A percentile compares a stretch with the other conserved stretches of the same genome.
Conservation (phyloP, 345 rosid species). For the Capsella bursapastoris region DNA sequence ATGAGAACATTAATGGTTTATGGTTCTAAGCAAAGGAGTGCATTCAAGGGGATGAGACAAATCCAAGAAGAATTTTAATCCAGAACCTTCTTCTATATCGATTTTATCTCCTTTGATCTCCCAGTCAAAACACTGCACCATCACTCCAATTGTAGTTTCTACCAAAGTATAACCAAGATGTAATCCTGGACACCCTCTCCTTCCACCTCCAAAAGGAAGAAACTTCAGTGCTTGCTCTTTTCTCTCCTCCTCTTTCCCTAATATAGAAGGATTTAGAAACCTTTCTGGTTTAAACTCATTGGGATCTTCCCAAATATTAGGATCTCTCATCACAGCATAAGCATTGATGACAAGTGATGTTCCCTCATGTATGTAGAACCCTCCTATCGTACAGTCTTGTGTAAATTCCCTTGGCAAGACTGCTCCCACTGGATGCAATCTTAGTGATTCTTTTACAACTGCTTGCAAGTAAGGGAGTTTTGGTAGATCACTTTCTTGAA, state of each 20-base stretch:
- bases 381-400: neutral
- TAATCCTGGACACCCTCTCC: neutral
- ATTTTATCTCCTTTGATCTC: neutral
- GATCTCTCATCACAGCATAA: conserved; percentile 1
- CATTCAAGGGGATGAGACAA: neutral
- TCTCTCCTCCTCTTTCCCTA: neutral
- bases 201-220: neutral
- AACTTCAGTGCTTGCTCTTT: neutral
- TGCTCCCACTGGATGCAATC: neutral
- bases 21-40: neutral
- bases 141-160: neutral
- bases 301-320: neutral
- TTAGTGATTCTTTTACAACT: neutral
- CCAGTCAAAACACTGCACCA: neutral
- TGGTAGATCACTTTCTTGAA: neutral
- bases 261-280: neutral
- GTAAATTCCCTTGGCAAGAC: neutral
- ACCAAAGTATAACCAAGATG: neutral
- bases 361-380: neutral
- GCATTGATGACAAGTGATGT: conserved; percentile 4
- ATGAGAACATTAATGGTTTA: neutral
- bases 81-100: neutral
- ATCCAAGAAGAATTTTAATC: neutral
- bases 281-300: neutral
- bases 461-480: conserved; percentile 3